Conservation (phyloP, 139 green algal genomes). For the Edaphochlamys debaryana region DNA sequence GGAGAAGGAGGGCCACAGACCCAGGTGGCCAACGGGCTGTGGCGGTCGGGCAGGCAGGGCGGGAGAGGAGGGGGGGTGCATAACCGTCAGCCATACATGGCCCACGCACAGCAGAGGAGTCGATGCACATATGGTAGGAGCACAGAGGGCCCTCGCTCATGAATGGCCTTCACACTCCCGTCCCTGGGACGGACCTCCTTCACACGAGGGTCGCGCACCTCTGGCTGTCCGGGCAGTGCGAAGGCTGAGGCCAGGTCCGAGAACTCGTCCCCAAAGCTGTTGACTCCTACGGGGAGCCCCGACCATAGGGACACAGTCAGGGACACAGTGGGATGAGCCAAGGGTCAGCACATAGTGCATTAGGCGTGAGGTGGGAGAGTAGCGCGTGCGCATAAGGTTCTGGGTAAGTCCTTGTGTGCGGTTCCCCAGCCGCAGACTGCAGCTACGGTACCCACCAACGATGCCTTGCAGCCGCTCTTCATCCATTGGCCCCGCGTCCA, state of each 20-base stretch:
- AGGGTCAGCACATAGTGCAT: background rate
- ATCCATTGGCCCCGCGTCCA: background rate
- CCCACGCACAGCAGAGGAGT: too few species aligned
- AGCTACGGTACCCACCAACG: background rate
- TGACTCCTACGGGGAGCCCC: background rate
- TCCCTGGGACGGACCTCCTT: too few species aligned
- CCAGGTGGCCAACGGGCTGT: conserved; percentile 55
- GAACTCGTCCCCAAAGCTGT: conserved; percentile 46
- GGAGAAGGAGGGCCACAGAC: conserved; percentile 47
- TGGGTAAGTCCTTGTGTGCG: background rate
- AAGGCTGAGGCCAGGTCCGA: conserved; percentile 1
- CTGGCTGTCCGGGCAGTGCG: background rate
- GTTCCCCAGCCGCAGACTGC: background rate
- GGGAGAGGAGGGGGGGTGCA: too few species aligned
- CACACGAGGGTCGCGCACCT: too few species aligned
- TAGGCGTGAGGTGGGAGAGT: background rate
- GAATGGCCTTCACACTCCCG: too few species aligned
- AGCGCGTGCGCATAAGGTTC: too few species aligned
- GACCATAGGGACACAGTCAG: background rate
- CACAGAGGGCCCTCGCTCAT: too few species aligned
- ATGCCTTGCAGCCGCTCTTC: background rate
- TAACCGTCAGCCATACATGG: too few species aligned
- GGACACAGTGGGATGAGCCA: background rate
- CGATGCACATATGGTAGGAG: too few species aligned
- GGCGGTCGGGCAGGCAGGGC: too few species aligned